These are phyloP conservation scores for Hypoxylon sp. DNA, from an alignment of 2,329 filamentous ascomycete genomes.

Conservation along the genomic window DNA sequence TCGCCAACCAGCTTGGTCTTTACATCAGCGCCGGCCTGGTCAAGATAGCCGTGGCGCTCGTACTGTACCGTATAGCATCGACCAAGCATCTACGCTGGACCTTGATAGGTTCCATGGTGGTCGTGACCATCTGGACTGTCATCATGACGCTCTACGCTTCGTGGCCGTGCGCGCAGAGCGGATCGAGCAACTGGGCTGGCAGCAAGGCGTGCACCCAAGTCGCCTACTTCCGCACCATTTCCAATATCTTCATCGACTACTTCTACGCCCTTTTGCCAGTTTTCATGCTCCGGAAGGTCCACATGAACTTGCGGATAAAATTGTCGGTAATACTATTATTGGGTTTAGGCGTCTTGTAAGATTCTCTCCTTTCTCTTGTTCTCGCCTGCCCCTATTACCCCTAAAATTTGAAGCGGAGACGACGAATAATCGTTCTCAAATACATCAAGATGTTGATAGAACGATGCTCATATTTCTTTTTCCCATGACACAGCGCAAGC, in stretches of 20 bases:
- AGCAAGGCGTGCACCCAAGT: conserved; percentile 40
- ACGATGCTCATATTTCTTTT: background rate
- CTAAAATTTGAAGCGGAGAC: too few relatives aligned
- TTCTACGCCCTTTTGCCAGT: conserved; percentile 46
- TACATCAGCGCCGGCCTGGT: conserved; percentile 46
- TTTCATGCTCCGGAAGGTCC: conserved; percentile 42
- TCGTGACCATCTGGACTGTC: conserved; percentile 44
- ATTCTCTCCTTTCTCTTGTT: background rate
- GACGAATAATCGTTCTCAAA: too few relatives aligned
- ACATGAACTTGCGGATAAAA: conserved; percentile 42
- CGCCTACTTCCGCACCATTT: conserved; percentile 46
- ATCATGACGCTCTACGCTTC: conserved; percentile 46
- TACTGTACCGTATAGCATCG: conserved; percentile 44
- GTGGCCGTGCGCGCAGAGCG: conserved; percentile 41
- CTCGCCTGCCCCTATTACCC: background rate
- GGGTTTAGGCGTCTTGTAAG: conserved; percentile 47
- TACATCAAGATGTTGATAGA: too few relatives aligned
- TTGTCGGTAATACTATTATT: conserved; percentile 42
- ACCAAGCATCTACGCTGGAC: conserved; percentile 36
- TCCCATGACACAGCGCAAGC: conserved; percentile 42
- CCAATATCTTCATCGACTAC: conserved; percentile 48
- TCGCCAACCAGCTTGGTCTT: conserved; percentile 43
- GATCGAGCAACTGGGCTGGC: conserved; percentile 44
- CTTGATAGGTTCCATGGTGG: conserved; percentile 40
- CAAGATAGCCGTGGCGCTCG: conserved; percentile 47